Percentiles rank a stretch among this genome's conserved stretches.
These are phyloP conservation scores for Ambispora gerdemannii DNA, from an alignment of 192 early-diverging fungal genomes.

Conservation along the genomic window DNA sequence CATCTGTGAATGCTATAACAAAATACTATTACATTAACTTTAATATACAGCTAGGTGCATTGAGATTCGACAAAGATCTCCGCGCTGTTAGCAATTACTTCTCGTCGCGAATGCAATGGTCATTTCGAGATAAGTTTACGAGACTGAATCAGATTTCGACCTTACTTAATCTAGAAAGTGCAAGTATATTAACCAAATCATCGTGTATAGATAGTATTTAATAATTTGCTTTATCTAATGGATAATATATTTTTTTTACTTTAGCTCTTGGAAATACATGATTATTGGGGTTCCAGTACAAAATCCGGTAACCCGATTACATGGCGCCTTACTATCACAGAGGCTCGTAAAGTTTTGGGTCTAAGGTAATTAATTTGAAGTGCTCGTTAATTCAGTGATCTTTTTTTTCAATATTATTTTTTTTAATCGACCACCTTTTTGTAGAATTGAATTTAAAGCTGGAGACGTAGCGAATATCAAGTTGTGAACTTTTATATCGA, in stretches of 20 bases:
- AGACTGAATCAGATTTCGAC: constrained; percentile 82
- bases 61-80: constrained; percentile 92
- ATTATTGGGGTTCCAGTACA: constrained; percentile 64
- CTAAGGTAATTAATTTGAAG: constrained; percentile 53
- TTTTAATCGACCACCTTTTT: neutral
- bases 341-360: constrained; percentile 63
- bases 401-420: neutral
- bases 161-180: constrained; percentile 74
- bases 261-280: constrained; percentile 63
- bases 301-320: constrained; percentile 47
- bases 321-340: constrained; percentile 68
- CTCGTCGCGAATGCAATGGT: constrained; percentile 54
- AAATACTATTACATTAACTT: constrained; percentile 19
- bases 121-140: constrained; percentile 73
- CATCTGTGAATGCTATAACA: constrained; percentile 7
- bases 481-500: constrained; percentile 31
- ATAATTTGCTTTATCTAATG: neutral
- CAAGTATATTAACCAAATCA: constrained; percentile 30
- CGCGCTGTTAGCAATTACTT: constrained; percentile 67
- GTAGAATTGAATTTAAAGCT: constrained; percentile 60
- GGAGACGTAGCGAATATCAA: constrained; percentile 53
- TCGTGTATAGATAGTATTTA: neutral
- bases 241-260: constrained; percentile 2
- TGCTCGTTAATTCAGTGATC: neutral
- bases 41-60: constrained; percentile 67